Conservation (phyloP, 2,329 filamentous ascomycete species). For the Trichoderma afroharzianum region DNA sequence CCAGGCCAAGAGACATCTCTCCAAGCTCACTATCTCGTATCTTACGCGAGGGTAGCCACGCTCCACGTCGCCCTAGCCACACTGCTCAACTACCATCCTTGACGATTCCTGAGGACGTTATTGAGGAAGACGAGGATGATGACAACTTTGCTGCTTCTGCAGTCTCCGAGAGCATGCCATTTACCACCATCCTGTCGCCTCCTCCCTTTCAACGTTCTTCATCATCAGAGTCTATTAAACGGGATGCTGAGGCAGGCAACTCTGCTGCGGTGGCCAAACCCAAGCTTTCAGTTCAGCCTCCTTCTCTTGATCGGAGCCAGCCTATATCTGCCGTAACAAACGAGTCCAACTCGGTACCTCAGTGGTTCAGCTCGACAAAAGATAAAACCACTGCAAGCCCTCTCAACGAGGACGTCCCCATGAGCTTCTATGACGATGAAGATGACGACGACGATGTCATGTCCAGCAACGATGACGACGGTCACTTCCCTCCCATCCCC, state of each 20-base stretch:
- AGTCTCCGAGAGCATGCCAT: constrained; percentile 42
- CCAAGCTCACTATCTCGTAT: constrained; percentile 53
- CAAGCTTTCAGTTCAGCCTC: neutral
- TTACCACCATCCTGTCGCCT: constrained; percentile 48
- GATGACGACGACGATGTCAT: constrained; percentile 39
- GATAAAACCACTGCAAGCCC: constrained; percentile 28
- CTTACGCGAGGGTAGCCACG: constrained; percentile 44
- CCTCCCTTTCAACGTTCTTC: constrained; percentile 45
- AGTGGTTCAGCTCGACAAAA: constrained; percentile 26
- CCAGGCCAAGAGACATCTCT: constrained; percentile 49
- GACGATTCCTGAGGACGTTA: constrained; percentile 35
- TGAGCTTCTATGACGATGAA: constrained; percentile 46
- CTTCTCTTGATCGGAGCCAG: neutral
- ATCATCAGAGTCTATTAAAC: constrained; percentile 29
- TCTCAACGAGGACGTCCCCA: constrained; percentile 40
- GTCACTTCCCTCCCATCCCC: neutral
- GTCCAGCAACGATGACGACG: constrained; percentile 36
- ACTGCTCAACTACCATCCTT: constrained; percentile 31
- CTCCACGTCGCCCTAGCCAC: constrained; percentile 25
- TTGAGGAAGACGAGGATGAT: constrained; percentile 54
- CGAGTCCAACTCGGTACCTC: constrained; percentile 16
- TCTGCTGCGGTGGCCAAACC: neutral
- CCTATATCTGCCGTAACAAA: constrained; percentile 11
- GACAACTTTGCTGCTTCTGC: constrained; percentile 59
- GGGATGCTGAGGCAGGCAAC: constrained; percentile 21